Base-by-base conservation (phyloP, 2,329 filamentous ascomycete species). In the Ceratocystis smalleyi region DNA sequence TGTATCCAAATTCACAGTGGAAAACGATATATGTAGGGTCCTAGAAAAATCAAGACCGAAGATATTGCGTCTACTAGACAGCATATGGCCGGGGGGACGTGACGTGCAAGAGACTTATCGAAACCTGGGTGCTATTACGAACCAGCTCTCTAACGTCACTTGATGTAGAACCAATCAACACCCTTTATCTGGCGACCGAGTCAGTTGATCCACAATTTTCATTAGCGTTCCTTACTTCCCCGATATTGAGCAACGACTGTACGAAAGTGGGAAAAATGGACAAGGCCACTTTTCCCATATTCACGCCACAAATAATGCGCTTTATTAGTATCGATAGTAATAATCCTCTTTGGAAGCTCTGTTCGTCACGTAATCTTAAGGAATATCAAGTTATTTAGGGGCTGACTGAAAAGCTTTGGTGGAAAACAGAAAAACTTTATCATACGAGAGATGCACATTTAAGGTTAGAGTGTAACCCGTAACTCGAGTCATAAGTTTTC, bases 141-240 rank as follows among this genome's bases (percentile, higher is more conserved):
- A n/a, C 17, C 22, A 12, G 5, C 30, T 27, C 54, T 19, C 15
- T n/a, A 57, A 57, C 54, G 54, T 57, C 54, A 57, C 27, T n/a
- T 27, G 49, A 32, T 2, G 30, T 12, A 40, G 24, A 17, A 4
- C 64, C 64, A 65, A 65, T 65, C 32, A 65, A 30, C 32, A 0
- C 35, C 7, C 32, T 62, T 24, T 43, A 17, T 62, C 40, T 19
- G 57, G 47, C 59, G 47, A 47, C 47, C 64, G 64, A 65, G 64
- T 65, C 64, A 65, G 64, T 65, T 22, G 43, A 27, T 57, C 59
- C 59, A 65, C 59, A 32, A 12, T 59, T 65, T 49, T 62, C 4
- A 59, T 55, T 40, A 30, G 27, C 54, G 30, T 22, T 35, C 24
- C 54, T 57, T 12, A 35, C 54, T 57, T 57, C 27, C 3, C 54